Evolutionary conservation across 108 stramenopile species (phyloP), one percentile per base, ranked within the genome.

Genomic region (Nitzschia putrida): DNA sequence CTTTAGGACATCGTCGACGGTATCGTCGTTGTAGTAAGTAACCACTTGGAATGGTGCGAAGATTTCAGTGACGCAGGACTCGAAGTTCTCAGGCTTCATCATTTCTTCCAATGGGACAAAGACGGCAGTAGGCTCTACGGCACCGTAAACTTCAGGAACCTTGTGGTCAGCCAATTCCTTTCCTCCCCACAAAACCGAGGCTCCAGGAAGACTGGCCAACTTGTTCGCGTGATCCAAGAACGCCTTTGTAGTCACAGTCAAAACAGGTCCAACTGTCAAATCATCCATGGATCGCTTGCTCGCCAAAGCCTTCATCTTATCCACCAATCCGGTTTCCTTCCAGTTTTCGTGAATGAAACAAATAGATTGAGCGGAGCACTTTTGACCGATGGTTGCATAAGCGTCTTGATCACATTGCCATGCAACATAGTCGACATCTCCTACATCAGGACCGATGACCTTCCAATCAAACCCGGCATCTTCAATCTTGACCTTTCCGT

Each of bases 391-490:
- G 51, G 80, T 85, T 6, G 96, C 97, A 74, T 99, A 99, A 20
- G 98, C 98, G 80, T 99, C 98, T 78, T 99, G 98, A 75, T 99
- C 98, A 64, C 93, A 97, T 71, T 92, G 90, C 95, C 95, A 97
- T 34, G 96, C 96, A 8, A 98, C 97, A 77, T 96, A 98, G 52
- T 99, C 95, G 21, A 95, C 82, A 73, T 97, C 82, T 16, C 59
- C 79, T 2, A 94, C 95, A 70, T 97, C 97, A 9, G 97, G 97
- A 24, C 97, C 97, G 41, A 97, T 71, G 53, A 97, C 84, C 83
- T 98, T 99, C 98, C 98, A 99, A 79, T 99, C 98, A 77, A 97
- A 98, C 20, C 98, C 98, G 12, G 98, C 98, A 81, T 99, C 98
- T 76, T 98, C 97, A 42, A 96, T 74, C 85, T 94, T 92, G 53